These are phyloP conservation scores for Urochloa ruziziensis DNA, from an alignment of 176 grass and related monocot genomes.

Conservation along the genomic window DNA sequence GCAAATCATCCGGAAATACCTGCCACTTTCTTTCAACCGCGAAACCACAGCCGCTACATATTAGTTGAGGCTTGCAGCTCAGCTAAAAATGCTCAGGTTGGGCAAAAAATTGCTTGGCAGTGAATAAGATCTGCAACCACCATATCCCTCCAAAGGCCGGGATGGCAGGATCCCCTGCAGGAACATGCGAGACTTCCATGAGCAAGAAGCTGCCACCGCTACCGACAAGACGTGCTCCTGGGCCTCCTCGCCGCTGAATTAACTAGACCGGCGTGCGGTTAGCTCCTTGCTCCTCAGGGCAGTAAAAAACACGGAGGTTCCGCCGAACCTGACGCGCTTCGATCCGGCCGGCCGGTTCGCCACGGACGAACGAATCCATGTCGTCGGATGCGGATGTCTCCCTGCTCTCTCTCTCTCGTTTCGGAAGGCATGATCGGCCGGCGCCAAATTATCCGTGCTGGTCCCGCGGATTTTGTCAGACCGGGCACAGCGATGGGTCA, in stretches of 20 bases:
- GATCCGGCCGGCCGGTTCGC: background rate
- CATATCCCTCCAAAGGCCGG: background rate
- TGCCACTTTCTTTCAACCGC: too few species aligned
- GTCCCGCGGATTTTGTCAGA: background rate
- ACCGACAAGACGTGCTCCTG: slow-evolving; percentile 24
- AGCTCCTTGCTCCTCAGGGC: slow-evolving; percentile 20
- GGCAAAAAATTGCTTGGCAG: too few species aligned
- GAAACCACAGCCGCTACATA: background rate
- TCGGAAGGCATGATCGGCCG: background rate
- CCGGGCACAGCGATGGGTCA: background rate
- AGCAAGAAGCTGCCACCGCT: background rate
- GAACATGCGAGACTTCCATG: background rate
- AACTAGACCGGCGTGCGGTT: background rate
- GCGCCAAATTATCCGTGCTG: background rate
- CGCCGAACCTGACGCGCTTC: background rate
- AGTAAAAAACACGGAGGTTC: background rate
- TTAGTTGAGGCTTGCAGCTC: background rate
- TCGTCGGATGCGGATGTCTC: background rate
- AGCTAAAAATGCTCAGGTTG: background rate
- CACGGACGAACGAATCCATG: slow-evolving; percentile 10
- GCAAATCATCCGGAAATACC: background rate
- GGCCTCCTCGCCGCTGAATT: slow-evolving; percentile 18
- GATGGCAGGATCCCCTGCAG: background rate
- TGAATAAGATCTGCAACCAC: too few species aligned
- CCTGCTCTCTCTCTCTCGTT: background rate